Conservation (phyloP, 1,284 basidiomycete genomes). For the Ustilago crameri region DNA sequence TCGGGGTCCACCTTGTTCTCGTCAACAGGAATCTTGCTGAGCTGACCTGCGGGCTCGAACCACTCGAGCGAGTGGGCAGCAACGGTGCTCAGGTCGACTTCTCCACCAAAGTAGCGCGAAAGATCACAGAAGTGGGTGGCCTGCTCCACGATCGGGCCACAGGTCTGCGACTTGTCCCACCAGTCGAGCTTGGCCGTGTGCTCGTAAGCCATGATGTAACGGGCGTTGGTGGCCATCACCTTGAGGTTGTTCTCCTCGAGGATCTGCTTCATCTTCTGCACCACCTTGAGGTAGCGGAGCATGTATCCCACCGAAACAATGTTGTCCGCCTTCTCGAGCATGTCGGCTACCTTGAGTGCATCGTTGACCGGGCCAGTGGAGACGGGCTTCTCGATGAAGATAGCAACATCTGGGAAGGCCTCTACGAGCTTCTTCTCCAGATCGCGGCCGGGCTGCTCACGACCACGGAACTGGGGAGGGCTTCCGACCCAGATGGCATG, state of each 20-base stretch:
- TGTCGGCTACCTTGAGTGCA: constrained; percentile 68
- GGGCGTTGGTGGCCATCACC: constrained; percentile 96
- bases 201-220: constrained; percentile 92
- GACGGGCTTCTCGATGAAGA: constrained; percentile 95
- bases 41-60: constrained; percentile 76
- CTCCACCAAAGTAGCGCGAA: constrained; percentile 96
- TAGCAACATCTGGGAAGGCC: constrained; percentile 77
- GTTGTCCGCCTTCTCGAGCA: constrained; percentile 70
- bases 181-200: constrained; percentile 80
- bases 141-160: constrained; percentile 93
- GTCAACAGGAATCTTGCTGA: constrained; percentile 83
- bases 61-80: constrained; percentile 69
- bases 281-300: constrained; percentile 73
- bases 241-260: constrained; percentile 92
- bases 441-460: constrained; percentile 75
- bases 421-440: constrained; percentile 90
- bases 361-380: constrained; percentile 79
- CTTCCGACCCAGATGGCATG: constrained; percentile 87
- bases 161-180: constrained; percentile 96
- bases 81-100: constrained; percentile 87
- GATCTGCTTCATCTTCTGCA: constrained; percentile 95
- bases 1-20: constrained; percentile 76
- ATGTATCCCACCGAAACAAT: constrained; percentile 88
- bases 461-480: constrained; percentile 86
- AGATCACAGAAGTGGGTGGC: constrained; percentile 82